Base-by-base conservation (phyloP, 345 rosid genomes). In the Draba incana region DNA sequence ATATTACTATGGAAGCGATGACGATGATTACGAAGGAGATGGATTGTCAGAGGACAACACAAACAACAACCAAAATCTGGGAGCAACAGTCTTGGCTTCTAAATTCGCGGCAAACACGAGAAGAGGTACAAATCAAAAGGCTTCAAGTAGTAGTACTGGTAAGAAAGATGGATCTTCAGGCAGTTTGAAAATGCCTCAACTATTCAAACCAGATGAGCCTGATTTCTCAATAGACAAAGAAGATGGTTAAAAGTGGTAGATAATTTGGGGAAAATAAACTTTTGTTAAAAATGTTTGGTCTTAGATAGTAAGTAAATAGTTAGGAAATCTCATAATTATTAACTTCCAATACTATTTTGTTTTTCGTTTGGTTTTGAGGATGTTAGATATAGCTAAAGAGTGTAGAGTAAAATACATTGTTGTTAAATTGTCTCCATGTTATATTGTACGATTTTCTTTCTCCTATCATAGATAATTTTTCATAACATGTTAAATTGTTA, bases 131-230 rank as follows among this genome's bases (percentile, higher is more conserved):
- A 60, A 74, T 30, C 83, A 80, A 52, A 83, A 83, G 61, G 69
- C 72, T 52, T 48, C 80, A 50, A 66, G 68, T 66, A 66, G 70
- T 51, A 38, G 55, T 63, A 69, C 45, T 68, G 70, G 61, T 43
- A 58, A 53, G 4, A 80, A 71, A 62, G 87, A 74, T 64, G 55
- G 85, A 43, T 55, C 87, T 41, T 69, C 86, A 42, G 72, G 53
- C 59, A 84, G 89, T 81, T 79, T 86, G 62, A 78, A 86, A 69
- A 88, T 93, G 88, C 90, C 92, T 42, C 78, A 81, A 77, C 61
- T 93, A 71, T 76, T 86, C 41, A 94, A 91, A 78, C 97, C 92
- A 14, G 84, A 86, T 38, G 95, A 88, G 35, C 95, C 86, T 66
- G 85, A 94, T 81, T 94, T 81, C 78, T 81, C 79, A 2, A 33